Evolutionary conservation across 148 eudicot genomes (phyloP), one percentile per base, ranked within the genome.

Genomic region (Euryodendron excelsum): DNA sequence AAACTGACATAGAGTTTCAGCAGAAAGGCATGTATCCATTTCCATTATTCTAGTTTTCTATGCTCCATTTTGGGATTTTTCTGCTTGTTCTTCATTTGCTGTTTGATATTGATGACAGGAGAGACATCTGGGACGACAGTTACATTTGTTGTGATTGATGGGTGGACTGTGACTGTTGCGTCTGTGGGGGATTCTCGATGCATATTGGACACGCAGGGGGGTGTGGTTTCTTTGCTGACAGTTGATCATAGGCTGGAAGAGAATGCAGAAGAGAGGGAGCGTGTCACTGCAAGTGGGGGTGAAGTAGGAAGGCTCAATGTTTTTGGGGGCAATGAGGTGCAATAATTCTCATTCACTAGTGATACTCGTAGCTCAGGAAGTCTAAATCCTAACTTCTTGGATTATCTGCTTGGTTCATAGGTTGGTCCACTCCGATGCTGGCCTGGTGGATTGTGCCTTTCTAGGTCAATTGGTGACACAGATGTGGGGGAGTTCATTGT

Each of bases 381-480:
- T 63, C 71, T 53, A 25, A 60, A 63, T 66, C 27, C 8, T 31
- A 21, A 41, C 60, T 37, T 31, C 55, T 47, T 20, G 71, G 55
- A 45, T 48, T 44, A 30, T 68, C 36, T 58, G 36, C 64, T 31
- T 73, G 18, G 78, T 50, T 62, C 81, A 33, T 76, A 96, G 99
- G 90, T 91, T 89, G 99, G 99, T 77, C 99, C 99, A 2, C 90
- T 96, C 15, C 94, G 99, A 56, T 96, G 99, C 79, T 96, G 99
- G 99, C 99, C 99, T 63, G 99, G 99, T 84, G 99, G 99, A 78
- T 85, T 96, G 80, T 96, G 99, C 80, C 97, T 96, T 71, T 96
- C 98, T 41, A 88, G 99, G 82, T 96, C 99, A 27, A 96, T 96
- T 52, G 99, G 99, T 77, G 99, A 96, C 84, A 91, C 97, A 28